These are phyloP conservation scores for Strobilomyces dryophilus DNA, from an alignment of 768 basidiomycete genomes.

Conservation along the genomic window DNA sequence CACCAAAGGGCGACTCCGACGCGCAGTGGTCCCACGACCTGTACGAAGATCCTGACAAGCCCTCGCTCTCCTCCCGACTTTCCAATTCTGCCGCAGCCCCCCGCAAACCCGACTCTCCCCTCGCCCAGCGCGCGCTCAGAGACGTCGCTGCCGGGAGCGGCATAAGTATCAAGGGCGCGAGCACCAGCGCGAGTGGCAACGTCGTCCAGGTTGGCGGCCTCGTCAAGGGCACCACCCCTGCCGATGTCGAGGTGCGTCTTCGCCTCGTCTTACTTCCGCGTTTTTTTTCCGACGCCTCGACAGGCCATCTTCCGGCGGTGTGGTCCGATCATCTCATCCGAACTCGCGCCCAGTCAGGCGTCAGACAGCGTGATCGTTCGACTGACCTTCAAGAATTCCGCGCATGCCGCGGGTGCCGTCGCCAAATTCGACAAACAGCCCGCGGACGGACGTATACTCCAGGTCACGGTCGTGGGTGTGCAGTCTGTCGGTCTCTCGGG, in stretches of 20 bases:
- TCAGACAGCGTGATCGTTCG: slow-evolving; percentile 53
- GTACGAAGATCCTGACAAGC: slow-evolving; percentile 55
- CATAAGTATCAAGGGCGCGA: slow-evolving; percentile 69
- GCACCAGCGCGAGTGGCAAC: slow-evolving; percentile 48
- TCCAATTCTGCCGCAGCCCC: slow-evolving; percentile 35
- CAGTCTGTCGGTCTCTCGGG: slow-evolving; percentile 53
- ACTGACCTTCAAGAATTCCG: slow-evolving; percentile 64
- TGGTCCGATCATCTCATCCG: slow-evolving; percentile 53
- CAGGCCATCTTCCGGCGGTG: slow-evolving; percentile 79
- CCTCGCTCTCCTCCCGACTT: slow-evolving; percentile 54
- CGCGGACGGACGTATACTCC: slow-evolving; percentile 75
- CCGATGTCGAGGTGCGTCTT: slow-evolving; percentile 56
- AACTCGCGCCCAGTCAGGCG: slow-evolving; percentile 12
- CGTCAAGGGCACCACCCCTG: slow-evolving; percentile 71
- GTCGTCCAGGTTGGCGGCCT: slow-evolving; percentile 74
- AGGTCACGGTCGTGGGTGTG: slow-evolving; percentile 59
- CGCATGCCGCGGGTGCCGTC: slow-evolving; percentile 63
- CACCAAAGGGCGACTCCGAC: slow-evolving; percentile 63
- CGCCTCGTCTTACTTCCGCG: not conserved
- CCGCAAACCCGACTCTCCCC: slow-evolving; percentile 52
- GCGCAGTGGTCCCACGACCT: slow-evolving; percentile 71
- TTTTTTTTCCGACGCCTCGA: slow-evolving; percentile 2
- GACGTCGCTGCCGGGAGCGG: slow-evolving; percentile 48
- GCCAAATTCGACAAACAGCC: slow-evolving; percentile 74
- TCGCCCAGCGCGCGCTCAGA: slow-evolving; percentile 58